Evolutionary conservation across 805 yeast species (phyloP).

Genomic region (Priceomyces melissophilus): DNA sequence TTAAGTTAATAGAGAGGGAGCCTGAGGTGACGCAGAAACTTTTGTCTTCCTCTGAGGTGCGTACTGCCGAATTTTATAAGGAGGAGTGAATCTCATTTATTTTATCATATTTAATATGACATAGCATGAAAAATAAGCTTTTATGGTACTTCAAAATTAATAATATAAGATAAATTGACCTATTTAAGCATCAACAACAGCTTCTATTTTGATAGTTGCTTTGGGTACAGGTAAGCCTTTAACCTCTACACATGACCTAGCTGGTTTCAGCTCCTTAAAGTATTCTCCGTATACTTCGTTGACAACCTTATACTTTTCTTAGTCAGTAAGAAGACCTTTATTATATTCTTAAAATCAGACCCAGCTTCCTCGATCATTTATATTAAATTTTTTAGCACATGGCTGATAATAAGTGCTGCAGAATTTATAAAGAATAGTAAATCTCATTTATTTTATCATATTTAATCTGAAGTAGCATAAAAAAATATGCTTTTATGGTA

Average conservation of each 20-base stretch:
- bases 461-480: not conserved
- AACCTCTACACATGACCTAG: constrained; percentile 3
- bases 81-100: not conserved
- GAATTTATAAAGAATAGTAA: constrained; percentile 1
- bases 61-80: constrained; percentile 3
- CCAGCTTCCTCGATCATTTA: constrained; percentile 3
- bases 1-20: constrained; percentile 3
- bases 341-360: not conserved
- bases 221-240: constrained; percentile 1
- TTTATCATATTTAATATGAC: not conserved
- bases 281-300: constrained; percentile 1
- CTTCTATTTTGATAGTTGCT: constrained; percentile 3
- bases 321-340: constrained; percentile 3
- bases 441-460: not conserved
- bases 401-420: not conserved
- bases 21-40: constrained; percentile 1
- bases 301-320: not conserved
- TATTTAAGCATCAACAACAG: not conserved
- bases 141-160: too few species aligned
- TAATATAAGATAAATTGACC: not conserved
- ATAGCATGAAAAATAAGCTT: not conserved
- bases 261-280: constrained; percentile 2
- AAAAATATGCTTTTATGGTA: not conserved
- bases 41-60: constrained; percentile 1
- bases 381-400: constrained; percentile 1